Evolutionary conservation across 495 filamentous ascomycete species (phyloP).

Genomic region (Xylaria acuta): DNA sequence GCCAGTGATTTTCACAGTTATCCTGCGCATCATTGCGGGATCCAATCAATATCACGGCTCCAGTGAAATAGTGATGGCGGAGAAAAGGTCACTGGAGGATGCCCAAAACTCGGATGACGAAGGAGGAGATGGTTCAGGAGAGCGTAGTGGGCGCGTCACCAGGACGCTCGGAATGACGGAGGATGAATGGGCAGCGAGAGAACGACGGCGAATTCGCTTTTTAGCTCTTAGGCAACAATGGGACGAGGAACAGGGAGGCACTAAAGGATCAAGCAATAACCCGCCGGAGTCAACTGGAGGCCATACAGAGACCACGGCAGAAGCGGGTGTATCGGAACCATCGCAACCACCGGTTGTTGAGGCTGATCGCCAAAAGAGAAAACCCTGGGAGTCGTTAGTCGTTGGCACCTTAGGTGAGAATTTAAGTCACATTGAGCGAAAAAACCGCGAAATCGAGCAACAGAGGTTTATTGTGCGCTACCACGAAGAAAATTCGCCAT

Average conservation of each 20-base stretch:
- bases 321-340: not conserved
- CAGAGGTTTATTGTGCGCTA: conserved; percentile 40
- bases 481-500: conserved; percentile 40
- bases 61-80: conserved; percentile 4
- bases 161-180: conserved; percentile 37
- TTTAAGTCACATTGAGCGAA: conserved; percentile 46
- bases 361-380: conserved; percentile 20
- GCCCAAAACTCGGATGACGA: not conserved
- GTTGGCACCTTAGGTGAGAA: conserved; percentile 45
- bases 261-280: not conserved
- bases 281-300: not conserved
- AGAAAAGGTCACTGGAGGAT: not conserved
- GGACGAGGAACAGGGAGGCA: not conserved
- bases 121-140: not conserved
- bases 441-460: conserved; percentile 48
- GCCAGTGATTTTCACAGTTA: not conserved
- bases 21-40: not conserved
- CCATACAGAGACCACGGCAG: conserved; percentile 11
- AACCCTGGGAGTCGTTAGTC: conserved; percentile 40
- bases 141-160: conserved; percentile 2
- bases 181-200: conserved; percentile 31
- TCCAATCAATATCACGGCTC: not conserved
- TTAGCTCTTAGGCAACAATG: conserved; percentile 2
- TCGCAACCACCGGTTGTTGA: not conserved
- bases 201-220: conserved; percentile 31